Evolutionary conservation across 148 eudicot genomes (phyloP).

Genomic region (Nepenthes mirabilis): DNA sequence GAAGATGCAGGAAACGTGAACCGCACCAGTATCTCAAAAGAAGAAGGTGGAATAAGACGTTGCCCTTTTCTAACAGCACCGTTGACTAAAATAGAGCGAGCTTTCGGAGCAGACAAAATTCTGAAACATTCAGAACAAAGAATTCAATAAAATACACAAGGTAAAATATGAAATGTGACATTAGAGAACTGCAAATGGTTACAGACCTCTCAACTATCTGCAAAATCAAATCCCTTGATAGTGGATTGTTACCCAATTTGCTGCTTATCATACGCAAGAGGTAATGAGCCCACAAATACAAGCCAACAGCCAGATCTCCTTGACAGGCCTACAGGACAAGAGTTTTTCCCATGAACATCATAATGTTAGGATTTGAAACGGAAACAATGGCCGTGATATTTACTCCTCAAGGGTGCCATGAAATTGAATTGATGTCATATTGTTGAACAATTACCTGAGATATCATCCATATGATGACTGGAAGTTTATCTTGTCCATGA

Average conservation of each 20-base stretch:
- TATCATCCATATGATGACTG: constrained; percentile 55
- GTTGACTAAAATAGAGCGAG: constrained; percentile 51
- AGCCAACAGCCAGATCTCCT: constrained; percentile 61
- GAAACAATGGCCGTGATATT: neutral
- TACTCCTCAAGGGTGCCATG: neutral
- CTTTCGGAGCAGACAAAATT: constrained; percentile 63
- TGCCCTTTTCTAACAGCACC: constrained; percentile 78
- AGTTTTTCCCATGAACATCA: neutral
- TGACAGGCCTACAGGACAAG: constrained; percentile 42
- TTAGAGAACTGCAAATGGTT: neutral
- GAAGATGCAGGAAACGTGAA: constrained; percentile 59
- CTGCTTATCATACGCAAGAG: constrained; percentile 50
- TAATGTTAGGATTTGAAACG: neutral
- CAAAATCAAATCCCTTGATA: constrained; percentile 60
- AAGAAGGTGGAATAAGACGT: constrained; percentile 59
- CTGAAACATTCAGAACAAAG: constrained; percentile 19
- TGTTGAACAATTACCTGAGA: constrained; percentile 36
- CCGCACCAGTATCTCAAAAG: constrained; percentile 49
- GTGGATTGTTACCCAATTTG: constrained; percentile 59
- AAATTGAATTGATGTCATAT: neutral
- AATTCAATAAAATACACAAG: neutral
- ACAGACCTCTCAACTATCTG: constrained; percentile 65
- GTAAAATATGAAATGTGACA: neutral
- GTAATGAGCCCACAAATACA: constrained; percentile 63
- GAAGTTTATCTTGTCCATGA: constrained; percentile 79